phyloP scores from a whole-genome alignment of 2,329 filamentous ascomycete genomes.

The Gremmenia infestans region DNA sequence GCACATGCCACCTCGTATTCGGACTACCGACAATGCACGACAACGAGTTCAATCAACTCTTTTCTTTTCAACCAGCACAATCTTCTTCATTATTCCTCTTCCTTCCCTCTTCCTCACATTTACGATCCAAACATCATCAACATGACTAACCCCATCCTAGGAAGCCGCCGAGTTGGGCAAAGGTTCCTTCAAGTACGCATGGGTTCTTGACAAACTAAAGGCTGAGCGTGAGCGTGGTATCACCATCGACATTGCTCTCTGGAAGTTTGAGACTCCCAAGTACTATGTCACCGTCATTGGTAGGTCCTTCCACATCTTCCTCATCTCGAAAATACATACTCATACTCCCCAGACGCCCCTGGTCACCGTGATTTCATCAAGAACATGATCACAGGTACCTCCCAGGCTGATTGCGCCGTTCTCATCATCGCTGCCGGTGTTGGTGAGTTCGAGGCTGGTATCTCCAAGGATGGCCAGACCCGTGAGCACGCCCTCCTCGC shows the following conservation, averaged over 20 bases:
- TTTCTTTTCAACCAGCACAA: not conserved
- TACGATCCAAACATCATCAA: not conserved
- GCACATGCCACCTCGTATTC: slow-evolving; percentile 16
- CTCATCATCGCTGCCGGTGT: slow-evolving; percentile 99
- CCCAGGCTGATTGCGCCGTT: slow-evolving; percentile 98
- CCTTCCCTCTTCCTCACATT: no score
- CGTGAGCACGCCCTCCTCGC: slow-evolving; percentile 99
- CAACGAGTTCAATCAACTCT: slow-evolving; percentile 1
- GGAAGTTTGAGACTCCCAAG: slow-evolving; percentile 99
- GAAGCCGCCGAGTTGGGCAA: slow-evolving; percentile 99
- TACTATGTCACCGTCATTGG: slow-evolving; percentile 98
- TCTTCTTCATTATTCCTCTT: no score
- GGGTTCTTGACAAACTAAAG: slow-evolving; percentile 99
- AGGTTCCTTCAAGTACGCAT: slow-evolving; percentile 99
- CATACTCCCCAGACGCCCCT: slow-evolving; percentile 67
- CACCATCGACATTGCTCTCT: slow-evolving; percentile 99
- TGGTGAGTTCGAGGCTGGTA: slow-evolving; percentile 99
- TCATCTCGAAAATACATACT: slow-evolving; percentile 1
- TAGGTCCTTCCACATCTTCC: slow-evolving; percentile 41
- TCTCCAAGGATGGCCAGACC: slow-evolving; percentile 99
- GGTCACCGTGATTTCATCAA: slow-evolving; percentile 99
- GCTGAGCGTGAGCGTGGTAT: slow-evolving; percentile 99
- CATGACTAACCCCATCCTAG: slow-evolving; percentile 42
- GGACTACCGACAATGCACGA: not conserved
- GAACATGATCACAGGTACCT: slow-evolving; percentile 99